Conservation (phyloP, 176 grass and related monocot species). For the Oryza glumipatula region DNA sequence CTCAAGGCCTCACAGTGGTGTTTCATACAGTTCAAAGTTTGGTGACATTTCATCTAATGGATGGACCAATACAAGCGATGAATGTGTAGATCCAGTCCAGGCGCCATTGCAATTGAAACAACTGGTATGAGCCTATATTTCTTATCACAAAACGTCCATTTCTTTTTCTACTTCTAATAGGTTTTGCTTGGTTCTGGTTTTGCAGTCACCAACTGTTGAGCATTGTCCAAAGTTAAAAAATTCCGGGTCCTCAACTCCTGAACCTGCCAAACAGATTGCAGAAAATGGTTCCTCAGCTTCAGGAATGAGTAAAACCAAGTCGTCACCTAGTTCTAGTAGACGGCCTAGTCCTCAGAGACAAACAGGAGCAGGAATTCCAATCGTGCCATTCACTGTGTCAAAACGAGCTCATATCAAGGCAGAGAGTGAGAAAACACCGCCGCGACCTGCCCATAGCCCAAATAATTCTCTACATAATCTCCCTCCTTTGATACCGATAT, state of each 20-base stretch:
- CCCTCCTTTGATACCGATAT: constrained; percentile 20
- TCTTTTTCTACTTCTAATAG: constrained; percentile 14
- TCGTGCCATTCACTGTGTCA: constrained; percentile 31
- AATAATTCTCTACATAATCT: constrained; percentile 27
- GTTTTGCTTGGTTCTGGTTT: constrained; percentile 32
- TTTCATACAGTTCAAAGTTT: constrained; percentile 52
- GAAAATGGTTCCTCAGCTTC: constrained; percentile 49
- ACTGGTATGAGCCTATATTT: constrained; percentile 52
- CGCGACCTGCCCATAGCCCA: constrained; percentile 32
- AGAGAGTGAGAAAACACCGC: constrained; percentile 58
- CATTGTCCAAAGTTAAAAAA: constrained; percentile 56
- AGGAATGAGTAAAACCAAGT: constrained; percentile 55
- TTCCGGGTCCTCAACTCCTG: constrained; percentile 51
- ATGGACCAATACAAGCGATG: constrained; percentile 45
- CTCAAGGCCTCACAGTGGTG: constrained; percentile 52
- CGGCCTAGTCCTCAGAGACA: constrained; percentile 53
- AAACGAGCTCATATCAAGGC: constrained; percentile 44
- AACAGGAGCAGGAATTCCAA: constrained; percentile 43
- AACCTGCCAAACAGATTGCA: constrained; percentile 54
- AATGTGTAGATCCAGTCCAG: constrained; percentile 48
- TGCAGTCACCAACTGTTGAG: constrained; percentile 76
- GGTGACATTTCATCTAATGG: constrained; percentile 49
- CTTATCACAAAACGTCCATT: background rate
- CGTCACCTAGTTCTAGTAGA: constrained; percentile 48
- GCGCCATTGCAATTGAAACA: constrained; percentile 66